Evolutionary conservation across 139 green algal species (phyloP).

Genomic region (Chlamydomonas schloesseri): DNA sequence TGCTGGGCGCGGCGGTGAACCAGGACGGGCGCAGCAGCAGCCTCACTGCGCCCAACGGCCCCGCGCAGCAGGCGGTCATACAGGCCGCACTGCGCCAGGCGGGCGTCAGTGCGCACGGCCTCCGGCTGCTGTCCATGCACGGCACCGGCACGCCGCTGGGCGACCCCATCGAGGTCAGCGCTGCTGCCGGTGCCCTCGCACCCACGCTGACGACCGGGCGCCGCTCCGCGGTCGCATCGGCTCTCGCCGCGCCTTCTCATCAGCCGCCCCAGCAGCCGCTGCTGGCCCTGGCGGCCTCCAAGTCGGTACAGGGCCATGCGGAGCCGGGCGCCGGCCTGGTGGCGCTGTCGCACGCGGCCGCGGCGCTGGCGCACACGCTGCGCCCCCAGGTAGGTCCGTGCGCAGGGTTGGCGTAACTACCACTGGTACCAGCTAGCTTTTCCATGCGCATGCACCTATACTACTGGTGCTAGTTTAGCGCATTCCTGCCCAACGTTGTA

Average conservation of each 20-base stretch:
- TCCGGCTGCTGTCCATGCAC: conserved; percentile 68
- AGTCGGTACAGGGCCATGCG: conserved; percentile 70
- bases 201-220: no score
- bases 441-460: no score
- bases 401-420: no score
- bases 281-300: conserved; percentile 36
- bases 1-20: conserved; percentile 71
- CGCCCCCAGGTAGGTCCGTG: conserved; percentile 43
- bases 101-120: background rate
- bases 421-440: no score
- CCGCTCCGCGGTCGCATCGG: no score
- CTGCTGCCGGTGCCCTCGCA: conserved; percentile 18
- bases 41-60: conserved; percentile 91
- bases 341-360: conserved; percentile 60
- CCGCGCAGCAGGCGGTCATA: conserved; percentile 87
- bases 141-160: conserved; percentile 77
- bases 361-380: background rate
- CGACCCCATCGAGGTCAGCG: conserved; percentile 83
- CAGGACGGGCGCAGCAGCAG: conserved; percentile 85
- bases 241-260: background rate
- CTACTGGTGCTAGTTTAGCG: no score
- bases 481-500: no score
- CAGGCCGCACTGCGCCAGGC: conserved; percentile 56
- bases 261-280: conserved; percentile 38
- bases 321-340: conserved; percentile 83